phyloP scores from a whole-genome alignment of 2,329 filamentous ascomycete genomes.

The Cladophialophora chaetospira region DNA sequence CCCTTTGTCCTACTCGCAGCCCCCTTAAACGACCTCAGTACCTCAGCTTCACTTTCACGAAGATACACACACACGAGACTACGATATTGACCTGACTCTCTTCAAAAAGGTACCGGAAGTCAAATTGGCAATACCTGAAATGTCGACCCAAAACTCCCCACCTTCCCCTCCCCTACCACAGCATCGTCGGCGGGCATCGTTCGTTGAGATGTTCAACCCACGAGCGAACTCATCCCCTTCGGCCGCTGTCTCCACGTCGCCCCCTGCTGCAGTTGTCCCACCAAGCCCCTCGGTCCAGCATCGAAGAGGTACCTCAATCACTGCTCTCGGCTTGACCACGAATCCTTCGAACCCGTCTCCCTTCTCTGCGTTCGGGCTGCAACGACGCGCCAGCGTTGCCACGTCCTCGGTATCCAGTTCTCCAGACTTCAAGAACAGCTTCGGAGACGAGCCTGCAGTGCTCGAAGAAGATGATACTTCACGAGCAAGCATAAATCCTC shows the following conservation, averaged over 20 bases:
- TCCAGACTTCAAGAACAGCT: conserved; percentile 38
- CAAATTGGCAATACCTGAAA: conserved; percentile 30
- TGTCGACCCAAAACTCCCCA: conserved; percentile 47
- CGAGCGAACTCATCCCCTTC: conserved; percentile 46
- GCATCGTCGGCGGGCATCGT: conserved; percentile 50
- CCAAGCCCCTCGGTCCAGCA: conserved; percentile 48
- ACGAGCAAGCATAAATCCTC: conserved; percentile 60
- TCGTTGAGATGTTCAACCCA: conserved; percentile 46
- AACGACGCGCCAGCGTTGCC: conserved; percentile 68
- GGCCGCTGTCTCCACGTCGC: conserved; percentile 43
- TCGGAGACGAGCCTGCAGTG: conserved; percentile 43
- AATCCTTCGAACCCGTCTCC: conserved; percentile 57
- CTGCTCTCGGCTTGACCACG: conserved; percentile 68
- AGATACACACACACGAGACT: neutral
- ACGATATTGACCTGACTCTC: too few relatives aligned
- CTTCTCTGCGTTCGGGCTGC: conserved; percentile 53
- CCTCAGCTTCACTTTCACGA: conserved; percentile 1
- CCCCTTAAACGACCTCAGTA: conserved; percentile 1
- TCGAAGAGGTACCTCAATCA: conserved; percentile 72
- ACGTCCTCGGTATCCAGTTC: conserved; percentile 55
- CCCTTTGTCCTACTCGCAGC: conserved; percentile 14
- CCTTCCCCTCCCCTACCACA: conserved; percentile 40
- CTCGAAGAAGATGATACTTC: conserved; percentile 75
- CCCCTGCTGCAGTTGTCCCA: conserved; percentile 52
- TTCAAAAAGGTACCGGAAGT: too few relatives aligned